Conservation (phyloP, 176 grass and related monocot genomes). For the Musa acuminata region DNA sequence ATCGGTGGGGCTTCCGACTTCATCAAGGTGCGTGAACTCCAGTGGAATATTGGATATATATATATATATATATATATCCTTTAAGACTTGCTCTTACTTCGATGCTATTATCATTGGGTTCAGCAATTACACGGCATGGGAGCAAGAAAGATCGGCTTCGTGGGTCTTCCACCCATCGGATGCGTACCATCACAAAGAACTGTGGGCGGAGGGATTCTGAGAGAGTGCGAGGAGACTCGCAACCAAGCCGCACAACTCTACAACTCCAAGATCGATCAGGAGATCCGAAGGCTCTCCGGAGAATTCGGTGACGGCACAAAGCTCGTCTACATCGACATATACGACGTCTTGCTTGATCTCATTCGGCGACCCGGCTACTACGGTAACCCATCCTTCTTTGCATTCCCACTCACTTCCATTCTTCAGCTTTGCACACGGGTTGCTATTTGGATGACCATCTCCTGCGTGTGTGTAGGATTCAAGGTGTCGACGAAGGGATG, state of each 20-base stretch:
- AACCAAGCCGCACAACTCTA: constrained; percentile 54
- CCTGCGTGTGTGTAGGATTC: constrained; percentile 30
- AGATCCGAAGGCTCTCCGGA: background rate
- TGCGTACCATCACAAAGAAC: constrained; percentile 75
- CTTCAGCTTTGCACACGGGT: too few species aligned
- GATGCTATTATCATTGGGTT: background rate
- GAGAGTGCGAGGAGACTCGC: constrained; percentile 29
- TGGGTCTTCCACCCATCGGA: constrained; percentile 59
- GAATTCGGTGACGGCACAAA: background rate
- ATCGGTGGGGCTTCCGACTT: constrained; percentile 33
- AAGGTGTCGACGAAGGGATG: constrained; percentile 46
- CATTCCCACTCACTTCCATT: too few species aligned
- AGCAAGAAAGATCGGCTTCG: constrained; percentile 32
- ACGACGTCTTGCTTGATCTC: constrained; percentile 38
- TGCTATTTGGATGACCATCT: background rate
- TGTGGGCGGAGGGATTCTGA: constrained; percentile 29
- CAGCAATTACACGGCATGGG: constrained; percentile 23
- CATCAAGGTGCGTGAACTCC: constrained; percentile 19
- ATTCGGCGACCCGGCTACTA: constrained; percentile 16
- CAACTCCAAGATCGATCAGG: constrained; percentile 37
- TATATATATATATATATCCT: background rate
- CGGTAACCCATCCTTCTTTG: constrained; percentile 22
- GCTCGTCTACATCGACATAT: constrained; percentile 53
- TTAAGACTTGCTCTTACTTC: background rate
- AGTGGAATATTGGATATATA: background rate